phyloP scores from a whole-genome alignment of 2,329 filamentous ascomycete genomes.

The Diaporthe destruens region DNA sequence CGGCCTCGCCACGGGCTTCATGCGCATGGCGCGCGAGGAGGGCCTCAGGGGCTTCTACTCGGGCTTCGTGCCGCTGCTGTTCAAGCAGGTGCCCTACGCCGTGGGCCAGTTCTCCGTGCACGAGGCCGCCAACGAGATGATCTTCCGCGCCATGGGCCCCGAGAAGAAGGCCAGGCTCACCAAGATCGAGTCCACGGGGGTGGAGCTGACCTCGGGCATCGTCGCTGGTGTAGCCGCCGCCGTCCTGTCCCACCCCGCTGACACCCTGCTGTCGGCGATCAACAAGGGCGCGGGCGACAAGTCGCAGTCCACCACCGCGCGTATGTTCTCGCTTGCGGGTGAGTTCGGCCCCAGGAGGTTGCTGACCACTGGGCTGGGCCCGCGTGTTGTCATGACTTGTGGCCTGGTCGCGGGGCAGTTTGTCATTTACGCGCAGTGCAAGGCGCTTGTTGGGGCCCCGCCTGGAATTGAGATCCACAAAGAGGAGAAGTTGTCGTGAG shows the following conservation, averaged over 20 bases:
- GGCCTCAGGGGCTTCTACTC: constrained; percentile 89
- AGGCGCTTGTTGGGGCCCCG: constrained; percentile 64
- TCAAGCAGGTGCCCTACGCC: constrained; percentile 93
- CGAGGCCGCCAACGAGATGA: constrained; percentile 85
- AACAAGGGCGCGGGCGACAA: constrained; percentile 67
- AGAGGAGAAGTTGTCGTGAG: constrained; percentile 49
- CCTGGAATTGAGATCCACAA: constrained; percentile 67
- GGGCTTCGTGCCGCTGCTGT: constrained; percentile 87
- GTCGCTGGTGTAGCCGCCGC: constrained; percentile 91
- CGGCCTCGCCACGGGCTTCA: constrained; percentile 79
- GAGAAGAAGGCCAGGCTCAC: constrained; percentile 76
- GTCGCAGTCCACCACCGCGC: constrained; percentile 60
- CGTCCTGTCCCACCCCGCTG: constrained; percentile 89
- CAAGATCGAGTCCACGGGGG: constrained; percentile 78
- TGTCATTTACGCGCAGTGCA: constrained; percentile 68
- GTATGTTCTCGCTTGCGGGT: constrained; percentile 64
- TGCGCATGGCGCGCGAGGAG: constrained; percentile 80
- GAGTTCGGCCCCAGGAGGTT: constrained; percentile 65
- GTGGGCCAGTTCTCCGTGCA: constrained; percentile 95
- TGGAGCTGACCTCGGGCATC: constrained; percentile 89
- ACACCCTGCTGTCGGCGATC: constrained; percentile 70
- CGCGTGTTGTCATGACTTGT: constrained; percentile 66
- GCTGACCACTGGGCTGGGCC: constrained; percentile 61
- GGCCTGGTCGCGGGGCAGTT: constrained; percentile 66
- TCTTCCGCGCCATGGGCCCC: constrained; percentile 77